Base-by-base conservation (phyloP, 345 rosid species). In the Euclidium syriacum region DNA sequence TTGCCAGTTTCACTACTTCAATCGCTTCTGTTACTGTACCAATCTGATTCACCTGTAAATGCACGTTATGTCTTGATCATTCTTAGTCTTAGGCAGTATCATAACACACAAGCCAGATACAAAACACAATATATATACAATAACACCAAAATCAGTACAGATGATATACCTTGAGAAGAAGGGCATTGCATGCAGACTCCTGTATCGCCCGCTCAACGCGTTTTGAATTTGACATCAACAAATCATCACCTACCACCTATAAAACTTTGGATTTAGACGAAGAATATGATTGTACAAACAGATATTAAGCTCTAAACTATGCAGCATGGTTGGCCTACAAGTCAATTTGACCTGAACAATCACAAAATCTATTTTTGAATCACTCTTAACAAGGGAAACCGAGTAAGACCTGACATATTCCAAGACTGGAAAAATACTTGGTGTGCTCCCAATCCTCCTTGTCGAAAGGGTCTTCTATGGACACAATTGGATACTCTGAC, bases 401-500 rank as follows among this genome's bases (percentile, higher is more conserved):
- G 44, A 47, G 54, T 50, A 78, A 64, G 62, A 90, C 99, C 99
- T 94, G 99, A 73, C 99, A 90, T 65, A 86, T 81, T 72, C 85
- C 96, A 72, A 90, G 97, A 75, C 77, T 30, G 52, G 95, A 77
- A 46, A 94, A 80, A 15, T 22, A 7, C 78, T 81, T 90, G 67
- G 77, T 78, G 68, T 87, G 96, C 68, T 87, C 99, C 97, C 99
- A 90, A 44, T 94, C 99, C 76, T 94, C 99, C 82, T 77, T 90
- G 78, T 94, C 99, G 68, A 94, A 94, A 38, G 99, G 99, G 77
- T 94, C 99, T 83, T 94, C 97, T 34, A 94, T 84, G 30, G 86
- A 87, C 15, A 86, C 79, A 59, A 94, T 83, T 17, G 95, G 96
- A 73, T 90, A 90, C 30, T 83, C 99, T 94, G 67, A 25, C 36